These are phyloP conservation scores for Fraxinus greggii DNA, from an alignment of 305 asterid genomes.

Conservation along the genomic window DNA sequence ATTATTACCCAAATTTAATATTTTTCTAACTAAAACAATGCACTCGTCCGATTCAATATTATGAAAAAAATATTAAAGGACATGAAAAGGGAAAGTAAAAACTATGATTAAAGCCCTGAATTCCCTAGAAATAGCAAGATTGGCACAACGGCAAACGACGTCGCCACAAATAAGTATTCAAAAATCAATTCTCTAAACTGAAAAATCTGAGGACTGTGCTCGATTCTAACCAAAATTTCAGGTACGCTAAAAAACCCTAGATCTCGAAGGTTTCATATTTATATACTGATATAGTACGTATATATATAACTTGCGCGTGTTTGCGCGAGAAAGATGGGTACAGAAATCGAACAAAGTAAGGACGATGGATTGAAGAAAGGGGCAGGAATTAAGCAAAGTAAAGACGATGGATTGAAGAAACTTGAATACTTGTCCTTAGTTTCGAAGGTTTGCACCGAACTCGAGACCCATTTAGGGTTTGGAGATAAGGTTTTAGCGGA, in stretches of 20 bases:
- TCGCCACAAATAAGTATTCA: background rate
- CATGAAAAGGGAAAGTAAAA: background rate
- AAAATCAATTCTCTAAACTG: background rate
- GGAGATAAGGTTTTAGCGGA: slow-evolving; percentile 78
- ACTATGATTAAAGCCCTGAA: background rate
- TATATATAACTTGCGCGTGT: background rate
- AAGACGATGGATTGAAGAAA: slow-evolving; percentile 58
- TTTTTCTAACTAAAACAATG: background rate
- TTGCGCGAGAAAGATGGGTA: slow-evolving; percentile 37
- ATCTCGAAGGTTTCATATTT: background rate
- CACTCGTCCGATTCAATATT: background rate
- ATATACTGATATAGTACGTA: background rate
- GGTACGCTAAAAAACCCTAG: background rate
- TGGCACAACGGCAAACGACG: background rate
- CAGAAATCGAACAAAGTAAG: slow-evolving; percentile 21
- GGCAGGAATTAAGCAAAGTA: slow-evolving; percentile 23
- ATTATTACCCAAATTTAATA: background rate
- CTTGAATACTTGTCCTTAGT: slow-evolving; percentile 70
- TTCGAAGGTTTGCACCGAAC: slow-evolving; percentile 78
- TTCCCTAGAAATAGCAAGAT: background rate
- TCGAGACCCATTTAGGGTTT: slow-evolving; percentile 70
- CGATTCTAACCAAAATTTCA: background rate
- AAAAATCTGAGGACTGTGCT: background rate
- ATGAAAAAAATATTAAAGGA: too few species aligned
- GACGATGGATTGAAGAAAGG: slow-evolving; percentile 52